Conservation (phyloP, 1,284 basidiomycete species). For the Papiliotrema nemorosa region DNA sequence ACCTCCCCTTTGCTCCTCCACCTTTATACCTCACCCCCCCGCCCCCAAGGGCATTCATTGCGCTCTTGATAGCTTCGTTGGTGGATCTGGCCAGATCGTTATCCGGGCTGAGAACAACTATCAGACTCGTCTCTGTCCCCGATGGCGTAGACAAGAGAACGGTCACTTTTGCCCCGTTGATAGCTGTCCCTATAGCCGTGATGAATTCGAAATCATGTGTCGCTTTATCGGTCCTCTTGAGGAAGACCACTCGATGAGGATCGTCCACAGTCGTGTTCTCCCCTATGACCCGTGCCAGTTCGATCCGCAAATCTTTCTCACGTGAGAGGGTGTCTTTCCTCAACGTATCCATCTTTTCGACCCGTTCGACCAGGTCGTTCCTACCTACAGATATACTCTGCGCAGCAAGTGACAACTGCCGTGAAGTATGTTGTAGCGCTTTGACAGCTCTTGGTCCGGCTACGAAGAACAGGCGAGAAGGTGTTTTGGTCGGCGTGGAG, state of each 20-base stretch:
- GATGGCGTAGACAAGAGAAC: slow-evolving; percentile 39
- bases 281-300: slow-evolving; percentile 63
- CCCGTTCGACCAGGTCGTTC: slow-evolving; percentile 64
- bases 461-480: slow-evolving; percentile 73
- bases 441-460: slow-evolving; percentile 69
- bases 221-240: slow-evolving; percentile 16
- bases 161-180: slow-evolving; percentile 65
- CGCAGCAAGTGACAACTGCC: slow-evolving; percentile 57
- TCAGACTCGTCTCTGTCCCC: slow-evolving; percentile 43
- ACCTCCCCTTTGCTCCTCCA: slow-evolving; percentile 48
- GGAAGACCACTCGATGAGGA: slow-evolving; percentile 4
- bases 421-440: slow-evolving; percentile 59
- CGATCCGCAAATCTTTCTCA: slow-evolving; percentile 62
- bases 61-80: slow-evolving; percentile 25
- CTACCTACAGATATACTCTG: slow-evolving; percentile 54
- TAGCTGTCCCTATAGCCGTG: slow-evolving; percentile 28
- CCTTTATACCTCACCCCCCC: slow-evolving; percentile 42
- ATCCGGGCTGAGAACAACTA: slow-evolving; percentile 61
- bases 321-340: slow-evolving; percentile 62
- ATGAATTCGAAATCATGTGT: slow-evolving; percentile 46
- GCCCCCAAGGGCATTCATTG: slow-evolving; percentile 19
- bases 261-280: slow-evolving; percentile 50
- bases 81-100: slow-evolving; percentile 53
- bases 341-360: slow-evolving; percentile 54
- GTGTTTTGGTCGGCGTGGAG: slow-evolving; percentile 51